Evolutionary conservation across 208 protist genomes (phyloP).

Genomic region (Herpetomonas tarakana): DNA sequence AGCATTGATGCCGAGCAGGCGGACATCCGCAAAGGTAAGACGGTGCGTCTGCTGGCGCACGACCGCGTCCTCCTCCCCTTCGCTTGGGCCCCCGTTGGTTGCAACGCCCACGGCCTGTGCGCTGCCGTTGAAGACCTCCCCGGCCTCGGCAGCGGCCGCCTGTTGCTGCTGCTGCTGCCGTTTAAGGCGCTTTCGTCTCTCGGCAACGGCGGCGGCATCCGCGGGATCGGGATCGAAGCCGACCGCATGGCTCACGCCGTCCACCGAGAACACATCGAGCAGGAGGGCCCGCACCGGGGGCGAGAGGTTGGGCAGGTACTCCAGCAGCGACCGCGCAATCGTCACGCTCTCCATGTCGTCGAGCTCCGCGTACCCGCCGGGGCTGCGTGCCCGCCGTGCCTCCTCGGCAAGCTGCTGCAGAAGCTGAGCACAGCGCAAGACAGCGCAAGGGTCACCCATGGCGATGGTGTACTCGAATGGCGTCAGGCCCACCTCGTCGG

Average conservation of each 20-base stretch:
- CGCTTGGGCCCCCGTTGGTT: neutral
- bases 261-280: conserved; percentile 70
- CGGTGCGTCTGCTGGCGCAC: conserved; percentile 16
- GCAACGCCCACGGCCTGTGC: neutral
- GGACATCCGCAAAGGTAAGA: conserved; percentile 68
- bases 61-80: neutral
- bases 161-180: neutral
- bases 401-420: conserved; percentile 39
- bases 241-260: conserved; percentile 35
- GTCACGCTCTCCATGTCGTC: conserved; percentile 6
- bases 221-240: conserved; percentile 29
- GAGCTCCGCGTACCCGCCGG: neutral
- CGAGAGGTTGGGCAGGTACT: conserved; percentile 48
- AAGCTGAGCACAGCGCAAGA: conserved; percentile 54
- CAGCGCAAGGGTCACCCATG: conserved; percentile 44
- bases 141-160: neutral
- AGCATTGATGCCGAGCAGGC: conserved; percentile 56
- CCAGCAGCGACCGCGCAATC: conserved; percentile 41
- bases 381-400: neutral
- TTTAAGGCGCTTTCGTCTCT: neutral
- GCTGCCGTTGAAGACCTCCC: neutral
- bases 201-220: neutral
- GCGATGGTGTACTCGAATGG: conserved; percentile 71
- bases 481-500: conserved; percentile 48
- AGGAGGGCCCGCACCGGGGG: conserved; percentile 65